Conservation (phyloP, 495 filamentous ascomycete genomes). For the Aspergillus wentii region DNA sequence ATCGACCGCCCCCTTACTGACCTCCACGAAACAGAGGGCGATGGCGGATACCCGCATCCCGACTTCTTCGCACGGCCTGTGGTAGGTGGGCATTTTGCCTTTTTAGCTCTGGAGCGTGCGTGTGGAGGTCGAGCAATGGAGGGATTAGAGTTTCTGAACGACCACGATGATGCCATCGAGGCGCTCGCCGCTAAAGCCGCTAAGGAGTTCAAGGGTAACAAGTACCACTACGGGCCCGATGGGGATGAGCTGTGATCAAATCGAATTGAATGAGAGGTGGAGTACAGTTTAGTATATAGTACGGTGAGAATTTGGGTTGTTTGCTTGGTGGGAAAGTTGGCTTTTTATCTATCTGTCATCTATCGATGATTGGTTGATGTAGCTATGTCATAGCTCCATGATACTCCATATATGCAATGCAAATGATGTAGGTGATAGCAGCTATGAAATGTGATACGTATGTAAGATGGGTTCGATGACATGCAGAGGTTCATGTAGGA, state of each 20-base stretch:
- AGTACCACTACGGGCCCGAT: background rate
- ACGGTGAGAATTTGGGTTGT: too few species aligned
- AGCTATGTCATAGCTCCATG: too few species aligned
- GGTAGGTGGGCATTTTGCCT: constrained; percentile 82
- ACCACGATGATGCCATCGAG: constrained; percentile 10
- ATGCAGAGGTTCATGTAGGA: too few species aligned
- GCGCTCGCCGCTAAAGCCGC: constrained; percentile 21
- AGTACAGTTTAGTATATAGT: too few species aligned
- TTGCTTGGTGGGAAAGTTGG: too few species aligned
- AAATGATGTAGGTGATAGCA: too few species aligned
- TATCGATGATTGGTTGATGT: too few species aligned
- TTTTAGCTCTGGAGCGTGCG: constrained; percentile 70
- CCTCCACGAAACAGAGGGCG: constrained; percentile 72
- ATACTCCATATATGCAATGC: too few species aligned
- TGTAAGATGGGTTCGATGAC: too few species aligned
- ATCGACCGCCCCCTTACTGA: constrained; percentile 79
- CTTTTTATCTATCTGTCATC: too few species aligned
- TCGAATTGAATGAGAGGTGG: too few species aligned
- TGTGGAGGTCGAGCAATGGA: constrained; percentile 67
- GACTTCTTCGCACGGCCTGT: constrained; percentile 81
- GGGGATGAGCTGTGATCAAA: constrained; percentile 6
- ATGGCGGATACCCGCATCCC: constrained; percentile 61
- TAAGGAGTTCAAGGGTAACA: constrained; percentile 7
- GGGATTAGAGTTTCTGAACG: constrained; percentile 60
- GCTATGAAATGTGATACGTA: too few species aligned